Conservation (phyloP, 169 alveolate genomes). For the Theileria equi region DNA sequence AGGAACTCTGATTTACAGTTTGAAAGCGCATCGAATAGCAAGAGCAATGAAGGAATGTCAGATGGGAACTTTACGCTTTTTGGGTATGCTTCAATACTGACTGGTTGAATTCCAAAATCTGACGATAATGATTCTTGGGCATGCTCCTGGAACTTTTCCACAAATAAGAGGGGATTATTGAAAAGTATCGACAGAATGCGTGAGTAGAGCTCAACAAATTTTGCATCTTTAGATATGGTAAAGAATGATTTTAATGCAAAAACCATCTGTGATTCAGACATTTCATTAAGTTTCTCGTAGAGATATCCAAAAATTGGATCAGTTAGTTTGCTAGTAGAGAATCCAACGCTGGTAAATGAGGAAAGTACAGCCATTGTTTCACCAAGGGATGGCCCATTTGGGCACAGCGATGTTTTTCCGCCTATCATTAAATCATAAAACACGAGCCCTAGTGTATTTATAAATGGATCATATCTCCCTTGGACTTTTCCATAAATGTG, state of each 20-base stretch:
- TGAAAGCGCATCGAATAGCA: background rate
- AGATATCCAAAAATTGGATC: conserved; percentile 41
- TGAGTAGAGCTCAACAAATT: conserved; percentile 49
- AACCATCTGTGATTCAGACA: conserved; percentile 9
- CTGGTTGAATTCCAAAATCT: background rate
- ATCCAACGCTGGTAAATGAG: conserved; percentile 1
- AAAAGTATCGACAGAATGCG: conserved; percentile 9
- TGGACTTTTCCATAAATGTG: conserved; percentile 23
- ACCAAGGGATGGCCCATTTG: conserved; percentile 14
- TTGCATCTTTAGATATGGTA: conserved; percentile 20
- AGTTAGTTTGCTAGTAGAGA: conserved; percentile 24
- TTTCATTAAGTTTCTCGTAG: conserved; percentile 10
- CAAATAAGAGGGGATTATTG: conserved; percentile 9
- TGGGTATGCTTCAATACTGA: background rate
- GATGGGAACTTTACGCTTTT: background rate
- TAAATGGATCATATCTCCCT: conserved; percentile 18
- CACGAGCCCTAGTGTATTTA: conserved; percentile 45
- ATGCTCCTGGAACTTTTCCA: conserved; percentile 18
- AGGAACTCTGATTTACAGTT: conserved; percentile 41
- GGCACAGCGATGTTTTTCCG: conserved; percentile 25
- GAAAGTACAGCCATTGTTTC: conserved; percentile 14
- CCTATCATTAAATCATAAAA: conserved; percentile 55
- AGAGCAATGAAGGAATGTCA: too few relatives aligned
- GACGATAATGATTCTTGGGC: conserved; percentile 7
- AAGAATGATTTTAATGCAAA: conserved; percentile 15